Evolutionary conservation across 2,329 filamentous ascomycete species (phyloP).

Genomic region (Aspergillus bombycis): DNA sequence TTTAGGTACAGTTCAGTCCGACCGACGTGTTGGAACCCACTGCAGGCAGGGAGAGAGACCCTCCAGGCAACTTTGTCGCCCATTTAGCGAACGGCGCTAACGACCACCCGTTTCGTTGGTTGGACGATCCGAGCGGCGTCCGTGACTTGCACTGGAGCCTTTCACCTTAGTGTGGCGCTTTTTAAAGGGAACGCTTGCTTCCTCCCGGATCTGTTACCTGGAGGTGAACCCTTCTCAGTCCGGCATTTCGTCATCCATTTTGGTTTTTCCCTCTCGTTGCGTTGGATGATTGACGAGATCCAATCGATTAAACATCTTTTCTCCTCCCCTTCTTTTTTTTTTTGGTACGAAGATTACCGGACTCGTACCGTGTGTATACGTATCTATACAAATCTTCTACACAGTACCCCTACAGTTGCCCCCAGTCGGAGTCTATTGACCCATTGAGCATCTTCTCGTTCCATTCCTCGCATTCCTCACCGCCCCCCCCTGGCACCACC

Average conservation of each 20-base stretch:
- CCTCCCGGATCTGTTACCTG: background rate
- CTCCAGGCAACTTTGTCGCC: slow-evolving; percentile 4
- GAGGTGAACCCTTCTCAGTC: background rate
- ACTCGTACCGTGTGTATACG: background rate
- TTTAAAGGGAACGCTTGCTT: background rate
- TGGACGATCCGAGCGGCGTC: background rate
- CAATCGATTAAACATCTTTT: background rate
- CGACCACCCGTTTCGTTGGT: background rate
- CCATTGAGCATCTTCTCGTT: background rate
- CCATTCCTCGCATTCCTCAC: background rate
- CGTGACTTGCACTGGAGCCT: background rate
- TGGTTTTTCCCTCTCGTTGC: background rate
- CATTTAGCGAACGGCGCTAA: slow-evolving; percentile 7
- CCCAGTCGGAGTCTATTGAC: background rate
- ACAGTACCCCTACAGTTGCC: background rate
- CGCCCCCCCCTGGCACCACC: background rate
- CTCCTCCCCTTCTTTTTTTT: background rate
- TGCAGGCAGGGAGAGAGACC: background rate
- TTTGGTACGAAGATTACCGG: background rate
- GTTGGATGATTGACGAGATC: background rate
- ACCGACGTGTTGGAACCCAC: slow-evolving; percentile 6
- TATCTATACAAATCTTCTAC: background rate
- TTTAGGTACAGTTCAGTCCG: background rate
- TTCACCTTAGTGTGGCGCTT: background rate
- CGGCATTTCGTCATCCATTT: slow-evolving; percentile 24